A percentile compares a stretch with the other conserved stretches of the same genome.
Conservation (phyloP, 2,329 filamentous ascomycete genomes). For the Shiraia bambusicola region DNA sequence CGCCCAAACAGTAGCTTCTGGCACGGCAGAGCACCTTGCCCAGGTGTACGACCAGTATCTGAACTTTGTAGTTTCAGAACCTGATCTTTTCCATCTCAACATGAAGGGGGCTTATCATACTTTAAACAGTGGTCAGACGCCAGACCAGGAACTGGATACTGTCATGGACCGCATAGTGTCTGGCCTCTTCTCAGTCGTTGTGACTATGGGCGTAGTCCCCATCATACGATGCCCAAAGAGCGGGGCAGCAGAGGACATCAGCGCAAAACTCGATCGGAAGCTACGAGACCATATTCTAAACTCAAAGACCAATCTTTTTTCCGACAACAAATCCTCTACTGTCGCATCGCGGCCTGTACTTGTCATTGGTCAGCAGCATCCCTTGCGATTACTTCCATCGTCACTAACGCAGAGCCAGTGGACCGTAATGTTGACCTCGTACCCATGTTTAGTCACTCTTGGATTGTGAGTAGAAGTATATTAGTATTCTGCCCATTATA, state of each 20-base stretch:
- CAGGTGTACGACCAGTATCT: slow-evolving; percentile 96
- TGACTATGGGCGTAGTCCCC: slow-evolving; percentile 98
- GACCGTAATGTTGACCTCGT: slow-evolving; percentile 95
- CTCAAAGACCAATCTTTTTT: slow-evolving; percentile 97
- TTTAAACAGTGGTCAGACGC: slow-evolving; percentile 90
- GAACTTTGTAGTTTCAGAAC: slow-evolving; percentile 95
- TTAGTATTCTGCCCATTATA: neutral
- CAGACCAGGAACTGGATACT: slow-evolving; percentile 83
- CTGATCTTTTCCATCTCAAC: slow-evolving; percentile 90
- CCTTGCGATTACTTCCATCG: slow-evolving; percentile 57
- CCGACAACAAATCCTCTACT: slow-evolving; percentile 62
- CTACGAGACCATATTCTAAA: slow-evolving; percentile 95
- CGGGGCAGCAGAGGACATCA: slow-evolving; percentile 90
- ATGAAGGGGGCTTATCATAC: slow-evolving; percentile 95
- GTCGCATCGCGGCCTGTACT: slow-evolving; percentile 77
- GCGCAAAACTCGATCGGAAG: slow-evolving; percentile 91
- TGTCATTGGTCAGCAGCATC: slow-evolving; percentile 75
- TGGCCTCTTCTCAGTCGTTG: slow-evolving; percentile 94
- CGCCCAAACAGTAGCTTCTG: slow-evolving; percentile 77
- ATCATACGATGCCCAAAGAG: slow-evolving; percentile 94
- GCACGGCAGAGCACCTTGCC: slow-evolving; percentile 84
- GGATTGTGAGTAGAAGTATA: slow-evolving; percentile 54
- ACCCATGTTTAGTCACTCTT: slow-evolving; percentile 98
- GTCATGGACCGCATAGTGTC: slow-evolving; percentile 91
- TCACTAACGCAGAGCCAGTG: slow-evolving; percentile 57